Evolutionary conservation across 345 rosid species (phyloP).

Genomic region (Diplotaxis tenuifolia): DNA sequence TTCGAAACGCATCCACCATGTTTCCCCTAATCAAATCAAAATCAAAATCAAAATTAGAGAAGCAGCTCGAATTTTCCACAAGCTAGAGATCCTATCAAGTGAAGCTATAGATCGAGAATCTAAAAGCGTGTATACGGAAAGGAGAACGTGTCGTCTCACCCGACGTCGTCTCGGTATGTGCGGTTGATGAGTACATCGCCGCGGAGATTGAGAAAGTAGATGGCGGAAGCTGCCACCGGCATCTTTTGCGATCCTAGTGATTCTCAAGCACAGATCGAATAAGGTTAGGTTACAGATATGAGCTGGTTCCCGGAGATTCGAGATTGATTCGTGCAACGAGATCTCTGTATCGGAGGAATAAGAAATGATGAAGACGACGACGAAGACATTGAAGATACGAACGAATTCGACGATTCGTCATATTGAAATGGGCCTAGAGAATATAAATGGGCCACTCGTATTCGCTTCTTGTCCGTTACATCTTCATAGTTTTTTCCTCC

Average conservation of each 20-base stretch:
- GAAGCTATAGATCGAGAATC: not conserved
- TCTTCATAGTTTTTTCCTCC: too few species aligned
- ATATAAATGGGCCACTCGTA: not conserved
- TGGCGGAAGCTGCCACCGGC: conserved; percentile 99
- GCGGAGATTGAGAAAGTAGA: conserved; percentile 96
- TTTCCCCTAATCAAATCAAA: conserved; percentile 54
- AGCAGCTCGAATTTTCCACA: not conserved
- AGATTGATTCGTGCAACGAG: conserved; percentile 5
- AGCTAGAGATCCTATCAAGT: conserved; percentile 10
- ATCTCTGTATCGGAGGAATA: conserved; percentile 7
- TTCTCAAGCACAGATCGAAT: conserved; percentile 3
- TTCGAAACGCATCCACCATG: conserved; percentile 98
- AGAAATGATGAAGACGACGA: conserved; percentile 13
- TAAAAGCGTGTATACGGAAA: not conserved
- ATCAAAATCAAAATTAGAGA: not conserved
- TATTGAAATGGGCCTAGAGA: not conserved
- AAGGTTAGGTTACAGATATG: not conserved
- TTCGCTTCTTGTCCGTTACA: not conserved
- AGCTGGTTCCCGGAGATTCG: not conserved
- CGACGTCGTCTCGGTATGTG: conserved; percentile 96
- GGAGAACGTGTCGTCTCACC: conserved; percentile 44
- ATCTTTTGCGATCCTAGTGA: conserved; percentile 59
- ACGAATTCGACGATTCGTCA: not conserved
- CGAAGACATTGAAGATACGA: conserved; percentile 23
- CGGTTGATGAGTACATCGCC: conserved; percentile 99